Conservation (phyloP, 129 eudicot genomes). For the Arctium lappa region DNA sequence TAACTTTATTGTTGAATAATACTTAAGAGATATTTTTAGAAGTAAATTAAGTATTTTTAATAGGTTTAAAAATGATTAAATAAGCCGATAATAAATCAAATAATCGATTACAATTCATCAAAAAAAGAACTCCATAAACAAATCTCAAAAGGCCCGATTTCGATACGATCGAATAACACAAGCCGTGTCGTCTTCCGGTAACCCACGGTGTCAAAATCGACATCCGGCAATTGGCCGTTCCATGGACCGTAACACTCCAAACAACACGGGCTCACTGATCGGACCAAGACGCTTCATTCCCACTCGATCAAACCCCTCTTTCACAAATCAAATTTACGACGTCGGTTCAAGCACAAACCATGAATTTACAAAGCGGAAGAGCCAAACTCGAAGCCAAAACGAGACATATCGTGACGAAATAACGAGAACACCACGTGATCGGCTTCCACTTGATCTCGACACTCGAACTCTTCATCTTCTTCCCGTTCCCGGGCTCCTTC, state of each 20-base stretch:
- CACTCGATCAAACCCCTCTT: background rate
- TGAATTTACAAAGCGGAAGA: slow-evolving; percentile 58
- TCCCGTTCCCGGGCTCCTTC: slow-evolving; percentile 56
- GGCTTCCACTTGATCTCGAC: slow-evolving; percentile 95
- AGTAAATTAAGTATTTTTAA: no score
- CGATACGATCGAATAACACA: slow-evolving; percentile 30
- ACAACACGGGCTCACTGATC: slow-evolving; percentile 4
- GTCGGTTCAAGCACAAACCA: slow-evolving; percentile 43
- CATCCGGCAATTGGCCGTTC: background rate
- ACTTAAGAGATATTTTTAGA: no score
- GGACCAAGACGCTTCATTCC: slow-evolving; percentile 52
- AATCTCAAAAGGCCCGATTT: slow-evolving; percentile 4
- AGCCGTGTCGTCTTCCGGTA: slow-evolving; percentile 28
- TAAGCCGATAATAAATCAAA: background rate
- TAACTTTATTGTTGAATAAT: no score
- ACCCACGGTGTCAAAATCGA: slow-evolving; percentile 10
- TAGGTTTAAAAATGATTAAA: no score
- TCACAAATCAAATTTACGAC: background rate
- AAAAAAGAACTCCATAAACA: background rate
- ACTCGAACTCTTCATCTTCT: slow-evolving; percentile 78
- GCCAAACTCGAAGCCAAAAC: slow-evolving; percentile 48
- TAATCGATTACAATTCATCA: background rate
- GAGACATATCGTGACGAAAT: slow-evolving; percentile 50
- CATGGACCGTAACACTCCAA: background rate
- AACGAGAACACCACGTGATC: slow-evolving; percentile 52